phyloP scores from a whole-genome alignment of 2,329 filamentous ascomycete genomes.

The Pyrenochaeta sp. region DNA sequence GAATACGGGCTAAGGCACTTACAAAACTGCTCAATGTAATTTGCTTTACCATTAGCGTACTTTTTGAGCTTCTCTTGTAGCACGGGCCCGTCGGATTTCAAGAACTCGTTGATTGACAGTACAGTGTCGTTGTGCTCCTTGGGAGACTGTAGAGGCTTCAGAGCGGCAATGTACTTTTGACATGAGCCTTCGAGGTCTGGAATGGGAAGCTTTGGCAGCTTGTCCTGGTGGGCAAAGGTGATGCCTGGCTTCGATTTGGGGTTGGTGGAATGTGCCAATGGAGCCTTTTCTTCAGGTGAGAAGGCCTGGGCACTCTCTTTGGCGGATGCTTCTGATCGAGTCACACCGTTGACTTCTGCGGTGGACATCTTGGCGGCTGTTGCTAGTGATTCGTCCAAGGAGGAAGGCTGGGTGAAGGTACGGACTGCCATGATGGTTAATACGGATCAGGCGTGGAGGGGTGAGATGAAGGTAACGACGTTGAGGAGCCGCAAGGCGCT shows the following conservation, averaged over 20 bases:
- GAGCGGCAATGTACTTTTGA: constrained; percentile 78
- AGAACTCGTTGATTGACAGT: constrained; percentile 82
- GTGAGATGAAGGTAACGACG: constrained; percentile 79
- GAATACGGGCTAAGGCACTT: constrained; percentile 53
- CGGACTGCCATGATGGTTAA: constrained; percentile 70
- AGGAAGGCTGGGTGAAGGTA: constrained; percentile 75
- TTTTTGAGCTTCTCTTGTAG: constrained; percentile 89
- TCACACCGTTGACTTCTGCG: constrained; percentile 45
- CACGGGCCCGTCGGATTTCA: constrained; percentile 80
- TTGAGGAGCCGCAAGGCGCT: constrained; percentile 87
- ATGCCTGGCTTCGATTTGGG: constrained; percentile 72
- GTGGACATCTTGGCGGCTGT: constrained; percentile 47
- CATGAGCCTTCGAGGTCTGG: constrained; percentile 83
- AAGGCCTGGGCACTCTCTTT: constrained; percentile 63
- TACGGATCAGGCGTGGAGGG: constrained; percentile 72
- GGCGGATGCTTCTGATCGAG: constrained; percentile 59
- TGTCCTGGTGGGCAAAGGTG: constrained; percentile 89
- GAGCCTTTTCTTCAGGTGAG: constrained; percentile 56
- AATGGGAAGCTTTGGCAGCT: constrained; percentile 89
- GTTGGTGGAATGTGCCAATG: constrained; percentile 59
- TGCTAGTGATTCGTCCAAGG: constrained; percentile 75
- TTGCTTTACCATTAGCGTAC: constrained; percentile 89
- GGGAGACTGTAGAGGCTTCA: constrained; percentile 81
- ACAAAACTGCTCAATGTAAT: constrained; percentile 99
- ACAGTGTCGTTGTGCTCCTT: constrained; percentile 86